Base-by-base conservation (phyloP, 1,284 basidiomycete species). In the Trichosporon sp. region DNA sequence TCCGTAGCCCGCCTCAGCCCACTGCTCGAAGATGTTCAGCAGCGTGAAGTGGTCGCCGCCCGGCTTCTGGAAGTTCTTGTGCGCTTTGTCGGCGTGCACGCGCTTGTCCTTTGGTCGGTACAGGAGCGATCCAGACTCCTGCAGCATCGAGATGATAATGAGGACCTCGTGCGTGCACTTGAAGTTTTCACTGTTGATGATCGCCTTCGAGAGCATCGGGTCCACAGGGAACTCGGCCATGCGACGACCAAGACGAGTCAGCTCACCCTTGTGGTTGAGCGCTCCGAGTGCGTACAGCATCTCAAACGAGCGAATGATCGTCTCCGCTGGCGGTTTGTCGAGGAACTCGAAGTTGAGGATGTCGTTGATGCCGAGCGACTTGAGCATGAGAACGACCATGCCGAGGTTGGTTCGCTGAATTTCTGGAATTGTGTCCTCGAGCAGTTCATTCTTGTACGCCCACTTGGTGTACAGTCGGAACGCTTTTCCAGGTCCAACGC, bases 211-310 rank as follows among this genome's bases (percentile, higher is more conserved):
- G 77, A 99, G 86, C 91, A 98, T 98, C 2, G 97, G 97, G 79
- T 99, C 97, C 48, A 98, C 93, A 4, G 96, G 96, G 84, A 99
- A 99, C 82, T 99, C 97, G 4, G 96, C 96, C 97, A 99, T 99
- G 65, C 95, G 87, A 70, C 97, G 88, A 0, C 97, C 97, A 31
- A 99, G 88, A 80, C 98, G 95, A 11, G 97, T 99, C 74, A 99
- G 84, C 83, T 99, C 96, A 12, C 97, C 97, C 72, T 92, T 88
- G 82, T 99, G 96, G 82, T 99, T 98, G 75, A 99, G 86, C 0
- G 96, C 96, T 21, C 96, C 97, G 0, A 99, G 86, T 0, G 96
- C 96, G 83, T 99, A 99, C 0, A 99, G 85, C 74, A 98, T 85
- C 83, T 98, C 96, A 48, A 99, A 87, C 2, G 94, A 93, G 48